Percentiles rank a stretch among this genome's conserved stretches.
Conservation (phyloP, 192 early-diverging fungal species). For the Chytriomyces sp. region DNA sequence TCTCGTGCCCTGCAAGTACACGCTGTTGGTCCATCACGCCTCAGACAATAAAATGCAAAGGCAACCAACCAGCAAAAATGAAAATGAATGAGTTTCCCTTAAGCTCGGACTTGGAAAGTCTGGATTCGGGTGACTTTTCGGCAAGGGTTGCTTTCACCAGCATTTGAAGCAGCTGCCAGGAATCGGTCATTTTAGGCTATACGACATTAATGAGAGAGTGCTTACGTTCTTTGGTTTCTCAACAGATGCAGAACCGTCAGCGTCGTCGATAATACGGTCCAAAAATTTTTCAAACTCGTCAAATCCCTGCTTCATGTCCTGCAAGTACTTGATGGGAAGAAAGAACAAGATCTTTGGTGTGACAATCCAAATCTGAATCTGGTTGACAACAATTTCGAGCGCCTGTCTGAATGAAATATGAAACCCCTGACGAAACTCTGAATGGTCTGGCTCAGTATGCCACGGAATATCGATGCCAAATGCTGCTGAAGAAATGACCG, state of each 20-base stretch:
- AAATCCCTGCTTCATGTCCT: background rate
- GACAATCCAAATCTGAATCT: slow-evolving; percentile 24
- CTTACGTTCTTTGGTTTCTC: slow-evolving; percentile 28
- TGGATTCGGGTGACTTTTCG: slow-evolving; percentile 1
- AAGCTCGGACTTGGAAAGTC: slow-evolving; percentile 38
- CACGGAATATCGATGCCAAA: slow-evolving; percentile 37
- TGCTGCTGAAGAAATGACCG: slow-evolving; percentile 40
- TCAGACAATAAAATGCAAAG: background rate
- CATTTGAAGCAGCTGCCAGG: slow-evolving; percentile 29
- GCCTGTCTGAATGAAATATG: slow-evolving; percentile 28
- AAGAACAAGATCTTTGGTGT: background rate
- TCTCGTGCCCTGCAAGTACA: slow-evolving; percentile 43
- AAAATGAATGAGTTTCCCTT: slow-evolving; percentile 55
- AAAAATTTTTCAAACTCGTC: slow-evolving; percentile 42
- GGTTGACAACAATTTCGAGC: slow-evolving; percentile 28
- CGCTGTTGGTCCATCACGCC: background rate
- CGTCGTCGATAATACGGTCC: slow-evolving; percentile 32
- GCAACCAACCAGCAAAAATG: slow-evolving; percentile 53
- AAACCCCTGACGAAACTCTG: slow-evolving; percentile 15
- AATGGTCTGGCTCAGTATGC: slow-evolving; percentile 10
- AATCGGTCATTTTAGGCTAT: background rate
- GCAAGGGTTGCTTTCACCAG: slow-evolving; percentile 31
- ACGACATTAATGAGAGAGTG: background rate
- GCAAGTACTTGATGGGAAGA: slow-evolving; percentile 3
- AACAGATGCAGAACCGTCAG: background rate